Evolutionary conservation across 2,329 filamentous ascomycete species (phyloP), one percentile per base, ranked within the genome.

Genomic region (Colletotrichum orbiculare): DNA sequence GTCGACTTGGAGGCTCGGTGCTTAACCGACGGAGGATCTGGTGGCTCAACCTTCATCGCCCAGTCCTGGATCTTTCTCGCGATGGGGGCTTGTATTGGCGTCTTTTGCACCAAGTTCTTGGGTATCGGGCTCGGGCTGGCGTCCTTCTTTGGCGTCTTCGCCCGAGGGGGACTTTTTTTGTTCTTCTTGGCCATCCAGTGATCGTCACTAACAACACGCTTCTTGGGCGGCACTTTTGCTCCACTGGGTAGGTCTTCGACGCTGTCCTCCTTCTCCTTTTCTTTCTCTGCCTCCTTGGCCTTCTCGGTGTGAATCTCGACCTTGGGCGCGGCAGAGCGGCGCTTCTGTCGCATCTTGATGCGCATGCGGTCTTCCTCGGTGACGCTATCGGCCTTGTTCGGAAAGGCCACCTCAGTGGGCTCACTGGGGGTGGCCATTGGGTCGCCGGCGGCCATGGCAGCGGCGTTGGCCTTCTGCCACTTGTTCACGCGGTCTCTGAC

Each of bases 201-300:
- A 59, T 92, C 91, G 79, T 98, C 95, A 75, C 94, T 97, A 67
- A 97, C 88, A 58, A 98, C 93, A 68, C 94, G 88, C 83, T 97
- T 97, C 79, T 93, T 94, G 13, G 95, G 95, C 49, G 92, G 87
- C 54, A 83, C 77, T 56, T 88, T 74, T 78, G 83, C 43, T 53
- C 77, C 75, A 38, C 57, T 56, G 56, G 71, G 62, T 66, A 64
- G 48, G 13, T 69, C 62, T 49, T 69, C 63, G 49, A 60, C 55
- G 33, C 65, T 54, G 62, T 70, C 75, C 7, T 70, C 61, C 37
- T 71, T 69, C 38, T 70, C 59, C 25, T 25, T 25, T 1, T 25
- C 25, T 5, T 25, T 25, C 25, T 25, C 25, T 25, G 25, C 25
- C 25, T 25, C 25, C 67, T 68, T 69, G 68, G 69, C 68, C 64